Base-by-base conservation (phyloP, 495 filamentous ascomycete genomes). In the Penicillium egyptiacum region DNA sequence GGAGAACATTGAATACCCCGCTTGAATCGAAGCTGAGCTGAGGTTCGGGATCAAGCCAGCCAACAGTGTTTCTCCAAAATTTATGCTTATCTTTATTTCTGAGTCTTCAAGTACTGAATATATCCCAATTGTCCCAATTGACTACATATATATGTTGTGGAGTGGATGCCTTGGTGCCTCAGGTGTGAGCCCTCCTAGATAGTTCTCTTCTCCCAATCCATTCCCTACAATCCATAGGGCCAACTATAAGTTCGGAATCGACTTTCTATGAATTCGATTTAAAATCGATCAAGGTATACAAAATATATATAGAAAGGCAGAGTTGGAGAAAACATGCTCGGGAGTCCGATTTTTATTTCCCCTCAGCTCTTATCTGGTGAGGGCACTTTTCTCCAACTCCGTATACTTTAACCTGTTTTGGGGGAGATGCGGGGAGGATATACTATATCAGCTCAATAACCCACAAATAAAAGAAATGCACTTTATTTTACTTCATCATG, bases 401-500 rank as follows among this genome's bases (percentile, higher is more conserved):
- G 52, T 30, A 54, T 28, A 20, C 12, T 5, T 47, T 47, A 22
- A 55, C 42, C 42, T 43, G 2, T 6, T 40, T 46, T 46, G 8
- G 41, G 42, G 30, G 30, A 33, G 35, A 54, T 42, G 50, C 37
- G 50, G 50, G 50, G 50, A 43, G 50, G 22, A 28, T 33, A 28
- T 33, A 26, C 42, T 55, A 55, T 55, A 55, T 39, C 31, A 39
- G 17, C 22, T 17, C 20, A 35, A 16, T 14, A 28, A 5, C 23
- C 42, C 53, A 46, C 52, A 37, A 26, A 23, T 41, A 33, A 9
- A 19, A 7, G 9, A 35, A 5, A 16, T 22, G 12, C 23, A 9
- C 25, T 50, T 31, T 16, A 6, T 31, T 31, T 17, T 48, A 31
- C 10, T 50, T 47, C 42, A 64, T 22, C 43, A 65, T 67, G 65